Base-by-base conservation (phyloP, 208 protist genomes). In the Angomonas ambiguus region DNA sequence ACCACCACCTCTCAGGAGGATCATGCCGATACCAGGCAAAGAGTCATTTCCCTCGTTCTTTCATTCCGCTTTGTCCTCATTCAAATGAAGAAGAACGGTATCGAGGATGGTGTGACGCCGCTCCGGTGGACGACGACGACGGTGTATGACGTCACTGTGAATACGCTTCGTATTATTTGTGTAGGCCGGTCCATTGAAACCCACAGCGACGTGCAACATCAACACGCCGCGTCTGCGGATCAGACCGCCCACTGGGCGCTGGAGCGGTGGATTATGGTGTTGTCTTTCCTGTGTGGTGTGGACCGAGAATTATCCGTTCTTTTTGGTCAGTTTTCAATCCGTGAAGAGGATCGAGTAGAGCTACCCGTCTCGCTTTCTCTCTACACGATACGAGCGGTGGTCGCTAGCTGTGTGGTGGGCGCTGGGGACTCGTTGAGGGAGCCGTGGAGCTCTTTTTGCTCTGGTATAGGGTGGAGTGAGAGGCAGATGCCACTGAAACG, bases 391-490 rank as follows among this genome's bases (percentile, higher is more conserved):
- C 81, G 81, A 49, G 76, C 72, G 20, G 67, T 87, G 51, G 74
- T 91, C 53, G 45, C 68, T 1, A 55, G 49, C n/a, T 86, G 80
- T 67, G 71, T 76, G 35, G 69, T 64, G 33, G 49, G 51, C 16
- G 45, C 65, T 13, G 51, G 30, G 16, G 45, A 41, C 22, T 10
- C 11, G 45, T 8, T 22, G 25, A 62, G 20, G 38, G 70, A 51
- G 51, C 61, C 57, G 24, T 91, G 85, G 85, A 34, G 41, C 0
- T 49, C 53, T 20, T 58, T 87, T 38, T 92, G 85, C 58, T 69
- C 76, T 51, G 71, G 63, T 27, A 51, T 88, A 27, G 79, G 82
- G 56, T 92, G 85, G 85, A 92, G 85, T 55, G n/a, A 55, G 11
- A 66, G 67, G 38, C 72, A 68, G 31, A 34, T 89, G 38, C 80